These are phyloP conservation scores for Trichoderma pleuroti DNA, from an alignment of 2,329 filamentous ascomycete species.

Conservation along the genomic window DNA sequence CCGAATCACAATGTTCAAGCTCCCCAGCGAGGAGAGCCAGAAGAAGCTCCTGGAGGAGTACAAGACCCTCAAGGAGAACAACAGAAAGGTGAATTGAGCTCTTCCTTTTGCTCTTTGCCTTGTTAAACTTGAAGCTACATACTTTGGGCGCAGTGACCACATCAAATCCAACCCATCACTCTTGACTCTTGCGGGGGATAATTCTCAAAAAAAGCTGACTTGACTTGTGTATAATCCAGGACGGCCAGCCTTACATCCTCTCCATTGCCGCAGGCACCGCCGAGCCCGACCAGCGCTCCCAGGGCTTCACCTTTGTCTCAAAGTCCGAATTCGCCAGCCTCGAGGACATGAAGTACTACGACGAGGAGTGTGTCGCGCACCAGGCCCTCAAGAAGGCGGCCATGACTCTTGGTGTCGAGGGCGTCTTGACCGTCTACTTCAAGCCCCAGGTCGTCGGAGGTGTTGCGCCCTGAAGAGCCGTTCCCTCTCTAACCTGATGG, in stretches of 20 bases:
- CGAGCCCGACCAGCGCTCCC: slow-evolving; percentile 55
- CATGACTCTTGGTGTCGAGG: slow-evolving; percentile 33
- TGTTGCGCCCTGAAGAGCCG: not conserved
- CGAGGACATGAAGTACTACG: slow-evolving; percentile 70
- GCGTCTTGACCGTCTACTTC: slow-evolving; percentile 41
- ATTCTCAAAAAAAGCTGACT: not conserved
- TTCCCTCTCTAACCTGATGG: not conserved
- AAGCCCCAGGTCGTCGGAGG: slow-evolving; percentile 33
- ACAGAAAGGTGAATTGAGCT: slow-evolving; percentile 40
- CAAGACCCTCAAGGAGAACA: slow-evolving; percentile 37
- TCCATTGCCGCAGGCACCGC: slow-evolving; percentile 51
- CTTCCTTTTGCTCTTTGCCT: slow-evolving; percentile 17
- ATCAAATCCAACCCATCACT: not conserved
- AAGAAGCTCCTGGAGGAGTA: slow-evolving; percentile 45
- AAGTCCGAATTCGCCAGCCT: slow-evolving; percentile 61
- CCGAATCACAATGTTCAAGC: slow-evolving; percentile 53
- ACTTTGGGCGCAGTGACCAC: not conserved
- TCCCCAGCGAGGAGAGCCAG: slow-evolving; percentile 43
- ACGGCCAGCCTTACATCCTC: slow-evolving; percentile 68
- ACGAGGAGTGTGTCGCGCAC: slow-evolving; percentile 49
- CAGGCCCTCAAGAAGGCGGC: slow-evolving; percentile 38
- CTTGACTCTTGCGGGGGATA: not conserved
- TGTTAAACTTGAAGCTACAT: not conserved
- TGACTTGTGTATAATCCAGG: slow-evolving; percentile 40
- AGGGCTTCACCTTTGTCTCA: slow-evolving; percentile 63